A percentile compares a stretch with the other conserved stretches of the same genome.
phyloP scores from a whole-genome alignment of 106 monocot genomes.

The Narthecium ossifragum region DNA sequence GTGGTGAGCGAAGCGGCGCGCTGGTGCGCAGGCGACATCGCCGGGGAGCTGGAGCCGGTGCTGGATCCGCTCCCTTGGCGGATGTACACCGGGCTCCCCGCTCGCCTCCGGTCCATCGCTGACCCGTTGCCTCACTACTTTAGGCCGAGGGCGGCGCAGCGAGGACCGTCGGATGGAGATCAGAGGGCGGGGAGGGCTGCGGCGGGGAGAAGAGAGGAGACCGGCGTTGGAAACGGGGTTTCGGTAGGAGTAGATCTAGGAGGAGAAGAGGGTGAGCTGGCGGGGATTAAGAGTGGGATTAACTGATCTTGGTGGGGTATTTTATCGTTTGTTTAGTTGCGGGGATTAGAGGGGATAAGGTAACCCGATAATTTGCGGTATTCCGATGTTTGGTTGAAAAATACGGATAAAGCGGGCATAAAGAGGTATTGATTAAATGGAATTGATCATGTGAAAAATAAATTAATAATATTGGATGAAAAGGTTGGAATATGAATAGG shows the following conservation, averaged over 20 bases:
- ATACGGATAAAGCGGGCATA: no score
- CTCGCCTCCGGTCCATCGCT: conserved; percentile 50
- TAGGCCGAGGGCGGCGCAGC: not conserved
- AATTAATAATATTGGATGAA: no score
- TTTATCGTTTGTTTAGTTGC: no score
- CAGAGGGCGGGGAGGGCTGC: conserved; percentile 4
- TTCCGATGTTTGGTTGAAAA: no score
- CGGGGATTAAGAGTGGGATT: no score
- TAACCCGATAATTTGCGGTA: no score
- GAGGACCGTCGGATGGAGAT: conserved; percentile 4
- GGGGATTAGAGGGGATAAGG: no score
- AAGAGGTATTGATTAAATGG: no score
- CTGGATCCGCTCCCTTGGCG: conserved; percentile 63
- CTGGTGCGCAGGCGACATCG: conserved; percentile 50
- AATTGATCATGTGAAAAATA: no score
- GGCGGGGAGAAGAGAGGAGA: not conserved
- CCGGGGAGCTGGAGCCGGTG: conserved; percentile 55
- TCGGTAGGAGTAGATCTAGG: not conserved
- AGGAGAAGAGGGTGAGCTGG: not conserved
- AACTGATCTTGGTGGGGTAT: no score
- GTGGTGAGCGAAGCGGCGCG: conserved; percentile 24
- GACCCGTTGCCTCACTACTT: not conserved
- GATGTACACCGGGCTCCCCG: conserved; percentile 50
- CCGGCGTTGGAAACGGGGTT: not conserved
- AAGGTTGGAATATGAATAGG: no score